Evolutionary conservation across 2,329 filamentous ascomycete species (phyloP), one percentile per base, ranked within the genome.

Genomic region (Arthrocladium fulminans): DNA sequence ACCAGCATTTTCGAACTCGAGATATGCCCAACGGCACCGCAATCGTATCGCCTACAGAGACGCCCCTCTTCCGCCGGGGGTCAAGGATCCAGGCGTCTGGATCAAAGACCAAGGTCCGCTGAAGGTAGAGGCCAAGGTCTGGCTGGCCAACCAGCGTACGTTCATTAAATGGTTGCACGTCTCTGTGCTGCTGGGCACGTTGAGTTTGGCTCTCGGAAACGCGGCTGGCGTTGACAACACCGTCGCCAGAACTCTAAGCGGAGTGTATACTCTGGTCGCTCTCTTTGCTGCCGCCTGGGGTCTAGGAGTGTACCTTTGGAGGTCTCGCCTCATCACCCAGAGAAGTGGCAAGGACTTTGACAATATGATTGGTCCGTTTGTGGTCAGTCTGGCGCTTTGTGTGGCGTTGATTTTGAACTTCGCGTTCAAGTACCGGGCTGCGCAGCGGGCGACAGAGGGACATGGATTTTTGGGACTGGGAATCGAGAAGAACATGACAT

Each of bases 121-220:
- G 55, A 85, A 88, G 63, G 88, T 98, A 49, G 92, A 98, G 70
- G 88, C 88, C 53, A 98, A 98, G 69, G 90, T 98, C 24, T 98
- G 92, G 90, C 82, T 98, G 49, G 92, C 92, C 47, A 98, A 98
- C 67, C 90, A 98, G 70, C 84, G 92, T 53, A 98, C 92, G 0
- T 98, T 96, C 64, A 83, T 98, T 67, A 97, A 96, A 67, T 98
- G 92, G 92, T 87, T 97, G 72, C 89, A 97, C 65, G 88, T 98
- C 60, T 84, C 81, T 53, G 80, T 98, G 42, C 75, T 98, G 12
- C 80, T 98, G 20, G 89, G 88, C 30, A 82, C 83, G 19, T 70
- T 98, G 24, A 86, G 87, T 0, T 72, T 98, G 10, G 86, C 84
- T 19, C 71, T 98, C 23, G 96, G 90, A 70, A 90, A 94, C 58